Evolutionary conservation across 164 flowering plant genomes (phyloP), one percentile per base, ranked within the genome.

Genomic region (Houttuynia cordata): DNA sequence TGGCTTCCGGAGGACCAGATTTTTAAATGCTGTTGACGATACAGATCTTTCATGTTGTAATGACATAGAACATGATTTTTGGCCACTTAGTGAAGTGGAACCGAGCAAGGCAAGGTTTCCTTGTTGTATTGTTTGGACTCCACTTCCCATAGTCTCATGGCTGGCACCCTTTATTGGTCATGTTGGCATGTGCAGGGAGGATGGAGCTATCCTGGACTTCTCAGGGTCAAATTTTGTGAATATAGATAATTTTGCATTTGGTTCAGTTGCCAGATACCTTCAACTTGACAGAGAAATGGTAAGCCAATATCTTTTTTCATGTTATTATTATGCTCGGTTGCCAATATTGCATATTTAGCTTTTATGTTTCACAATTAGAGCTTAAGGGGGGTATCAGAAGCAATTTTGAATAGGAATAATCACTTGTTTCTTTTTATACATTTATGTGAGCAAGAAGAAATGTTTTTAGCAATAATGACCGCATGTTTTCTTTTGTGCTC

Each of bases 101-200:
- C 81, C 88, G 4, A 76, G 73, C 60, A 87, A 80, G 54, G 76
- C 82, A 3, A 81, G 65, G 69, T 93, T 90, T 59, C 97, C 98
- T 8, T 90, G 96, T 66, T 93, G 97, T 71, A 59, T 93, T 53
- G 91, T 93, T 61, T 93, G 98, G 98, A 84, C 94, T 61, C 96
- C 98, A 1, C 85, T 93, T 20, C 98, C 98, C 3, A 79, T 93
- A 8, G 92, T 93, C 64, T 93, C 98, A 10, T 93, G 98, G 98
- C 68, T 93, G 70, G 98, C 92, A 50, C 98, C 98, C 59, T 93
- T 84, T 69, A 81, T 93, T 55, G 98, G 98, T 56, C 98, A 93
- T 79, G 86, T 87, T 64, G 98, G 98, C 52, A 84, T 93, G 64
- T 87, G 98, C 73, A 68, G 81, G 64, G 98, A 90, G 77, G 97